Evolutionary conservation across 169 alveolate species (phyloP).

Genomic region (Plasmodium inui): DNA sequence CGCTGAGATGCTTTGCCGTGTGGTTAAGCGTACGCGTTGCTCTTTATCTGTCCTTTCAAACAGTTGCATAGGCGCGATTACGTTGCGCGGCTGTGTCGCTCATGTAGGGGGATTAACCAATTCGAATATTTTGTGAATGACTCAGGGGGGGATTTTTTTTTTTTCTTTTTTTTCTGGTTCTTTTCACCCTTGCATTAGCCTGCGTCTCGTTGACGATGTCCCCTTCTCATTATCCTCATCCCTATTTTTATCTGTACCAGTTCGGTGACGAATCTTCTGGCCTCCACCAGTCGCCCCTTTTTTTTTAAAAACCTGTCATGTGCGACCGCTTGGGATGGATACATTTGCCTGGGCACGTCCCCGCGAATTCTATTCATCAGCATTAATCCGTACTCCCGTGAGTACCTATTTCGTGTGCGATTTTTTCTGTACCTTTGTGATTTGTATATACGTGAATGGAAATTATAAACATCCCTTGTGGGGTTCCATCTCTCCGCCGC

Average conservation of each 20-base stretch:
- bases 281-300: not conserved
- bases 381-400: not conserved
- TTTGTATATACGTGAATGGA: not conserved
- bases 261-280: slow-evolving; percentile 1
- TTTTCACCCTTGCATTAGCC: not conserved
- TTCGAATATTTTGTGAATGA: not conserved
- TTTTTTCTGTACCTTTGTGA: not conserved
- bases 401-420: not conserved
- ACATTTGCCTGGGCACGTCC: not conserved
- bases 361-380: not conserved
- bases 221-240: not conserved
- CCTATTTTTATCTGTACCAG: not conserved
- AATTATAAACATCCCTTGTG: not conserved
- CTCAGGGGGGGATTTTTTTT: not conserved
- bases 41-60: not conserved
- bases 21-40: not conserved
- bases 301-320: not conserved
- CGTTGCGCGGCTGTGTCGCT: not conserved
- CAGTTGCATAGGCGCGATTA: not conserved
- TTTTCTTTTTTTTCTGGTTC: not conserved
- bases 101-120: not conserved
- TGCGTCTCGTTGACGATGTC: not conserved
- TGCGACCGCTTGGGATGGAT: not conserved
- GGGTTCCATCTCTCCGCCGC: not conserved
- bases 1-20: not conserved